Evolutionary conservation across 1,139 yeast species (phyloP), one percentile per base, ranked within the genome.

Genomic region (Debaryomyces fabryi): DNA sequence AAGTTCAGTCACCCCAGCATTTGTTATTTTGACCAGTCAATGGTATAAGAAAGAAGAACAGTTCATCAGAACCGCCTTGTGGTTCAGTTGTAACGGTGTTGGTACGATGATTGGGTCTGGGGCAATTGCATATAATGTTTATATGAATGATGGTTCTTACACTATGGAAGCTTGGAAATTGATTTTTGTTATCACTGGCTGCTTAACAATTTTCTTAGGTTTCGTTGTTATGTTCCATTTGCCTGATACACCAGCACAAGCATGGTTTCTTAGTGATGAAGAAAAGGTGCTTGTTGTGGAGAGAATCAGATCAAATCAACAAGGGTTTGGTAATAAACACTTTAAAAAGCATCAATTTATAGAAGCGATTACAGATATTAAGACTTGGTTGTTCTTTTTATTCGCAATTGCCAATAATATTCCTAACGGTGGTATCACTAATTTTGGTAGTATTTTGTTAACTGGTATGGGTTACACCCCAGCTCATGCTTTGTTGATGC

Each of bases 271-370:
- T 49, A 64, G 68, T 24, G 71, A 72, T 29, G 69, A 74, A 43
- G 67, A 71, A 48, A 65, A 67, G 52, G 41, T 52, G 37, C 43
- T 60, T 47, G 62, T 65, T 18, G 65, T 67, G 21, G 59, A 65
- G 49, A 57, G 74, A 53, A 56, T 63, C 44, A 60, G 65, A 53
- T 48, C 48, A 2, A 67, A 65, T 46, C 62, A 65, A 42, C 77
- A 82, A 55, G 85, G 86, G 8, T 79, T 81, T 50, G 85, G 85
- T 44, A 78, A 79, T 53, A 74, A 71, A 50, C 68, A 69, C 42
- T 73, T 82, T 65, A 83, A 84, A 55, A 67, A 62, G 60, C 63
- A 79, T 48, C 89, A 85, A 59, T 68, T 81, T 39, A 62, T 60
- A 12, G 81, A 83, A 55, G 81, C 87, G 1, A 71, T 82, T 62